These are phyloP conservation scores for Acer saccharum DNA, from an alignment of 345 rosid species.

Conservation along the genomic window DNA sequence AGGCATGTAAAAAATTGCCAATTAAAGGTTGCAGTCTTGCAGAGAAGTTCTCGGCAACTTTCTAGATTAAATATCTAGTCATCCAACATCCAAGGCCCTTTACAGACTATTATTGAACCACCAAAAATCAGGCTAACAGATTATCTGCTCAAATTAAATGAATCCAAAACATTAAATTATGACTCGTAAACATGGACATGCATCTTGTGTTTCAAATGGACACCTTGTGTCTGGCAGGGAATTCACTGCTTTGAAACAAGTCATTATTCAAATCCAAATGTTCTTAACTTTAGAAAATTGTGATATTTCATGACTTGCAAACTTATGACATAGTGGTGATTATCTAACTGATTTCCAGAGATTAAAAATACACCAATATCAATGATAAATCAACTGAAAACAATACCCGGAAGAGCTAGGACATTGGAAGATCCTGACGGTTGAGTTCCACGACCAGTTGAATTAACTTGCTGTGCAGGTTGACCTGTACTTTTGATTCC, in stretches of 20 bases:
- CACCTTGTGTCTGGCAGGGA: too few species aligned
- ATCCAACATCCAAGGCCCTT: too few species aligned
- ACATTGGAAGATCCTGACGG: constrained; percentile 45
- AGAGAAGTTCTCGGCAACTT: neutral
- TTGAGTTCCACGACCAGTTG: constrained; percentile 32
- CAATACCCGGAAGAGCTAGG: constrained; percentile 76
- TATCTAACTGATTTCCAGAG: neutral
- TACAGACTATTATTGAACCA: too few species aligned
- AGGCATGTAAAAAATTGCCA: neutral
- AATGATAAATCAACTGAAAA: neutral
- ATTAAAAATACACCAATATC: neutral
- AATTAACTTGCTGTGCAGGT: constrained; percentile 41
- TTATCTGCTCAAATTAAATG: neutral
- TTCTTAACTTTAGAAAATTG: too few species aligned
- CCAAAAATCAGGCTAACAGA: neutral
- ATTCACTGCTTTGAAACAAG: too few species aligned
- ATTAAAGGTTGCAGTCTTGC: neutral
- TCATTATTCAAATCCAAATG: too few species aligned
- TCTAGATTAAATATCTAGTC: neutral
- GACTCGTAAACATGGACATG: neutral
- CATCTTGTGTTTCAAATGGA: neutral
- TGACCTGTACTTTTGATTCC: constrained; percentile 54
- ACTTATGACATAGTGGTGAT: neutral
- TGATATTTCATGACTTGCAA: neutral
- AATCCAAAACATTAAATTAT: neutral